Evolutionary conservation across 2,329 filamentous ascomycete species (phyloP), one percentile per base, ranked within the genome.

Genomic region (Neonectria neomacrospora): DNA sequence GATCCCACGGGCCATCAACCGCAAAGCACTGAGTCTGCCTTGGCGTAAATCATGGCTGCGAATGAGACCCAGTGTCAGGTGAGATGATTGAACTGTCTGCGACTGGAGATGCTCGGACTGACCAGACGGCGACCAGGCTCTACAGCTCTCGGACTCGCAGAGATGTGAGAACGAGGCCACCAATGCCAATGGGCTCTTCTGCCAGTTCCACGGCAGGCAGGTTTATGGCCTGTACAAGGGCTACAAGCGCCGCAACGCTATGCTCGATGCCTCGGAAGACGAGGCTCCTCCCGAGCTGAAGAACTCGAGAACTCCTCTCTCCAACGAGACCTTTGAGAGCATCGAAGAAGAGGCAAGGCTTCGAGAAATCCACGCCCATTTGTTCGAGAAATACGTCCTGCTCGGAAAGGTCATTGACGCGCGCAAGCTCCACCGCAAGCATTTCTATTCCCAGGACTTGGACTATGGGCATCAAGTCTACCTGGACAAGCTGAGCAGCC

Each of bases 151-250:
- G 20, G 65, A 72, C 34, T 57, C 50, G 0, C 54, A 97, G 88
- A 67, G 94, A 90, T 58, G 83, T 86, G 52, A 90, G 77, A 5
- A 91, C 86, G 63, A 71, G 23, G 70, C 70, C 20, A 73, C 72
- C 10, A 60, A 71, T 11, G 67, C 69, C 7, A 67, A 70, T 28
- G 54, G 59, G 12, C 61, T 74, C 44, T 74, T 74, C n/a, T 74
- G 72, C 22, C 28, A 51, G n/a, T 65, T 70, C 16, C 72, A 74
- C 28, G 59, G 71, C 0, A 70, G 62, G 18, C 72, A 74, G 28
- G 71, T 66, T 1, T 65, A 58, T 48, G 71, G 61, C 0, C 42
- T 74, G 1, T 73, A 74, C 30, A 66, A 61, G 18, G 69, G 72
- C 18, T 74, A 74, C 37, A 74, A 74, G n/a, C 61, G 63, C 16